phyloP scores from a whole-genome alignment of 106 monocot species.

The Dioscorea dumetorum region DNA sequence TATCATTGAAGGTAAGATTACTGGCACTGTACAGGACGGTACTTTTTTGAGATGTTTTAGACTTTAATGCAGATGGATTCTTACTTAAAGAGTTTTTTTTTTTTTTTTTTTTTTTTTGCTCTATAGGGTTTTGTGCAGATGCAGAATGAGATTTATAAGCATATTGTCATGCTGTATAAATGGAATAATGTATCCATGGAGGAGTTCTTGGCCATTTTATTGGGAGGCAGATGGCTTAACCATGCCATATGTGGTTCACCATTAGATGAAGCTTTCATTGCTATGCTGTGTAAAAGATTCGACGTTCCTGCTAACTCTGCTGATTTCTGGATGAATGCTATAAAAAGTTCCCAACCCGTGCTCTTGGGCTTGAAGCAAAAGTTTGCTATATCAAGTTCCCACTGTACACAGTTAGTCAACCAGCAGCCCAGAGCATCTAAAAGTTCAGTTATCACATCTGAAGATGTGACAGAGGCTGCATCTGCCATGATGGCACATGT shows the following conservation, averaged over 20 bases:
- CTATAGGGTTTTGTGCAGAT: conserved; percentile 18
- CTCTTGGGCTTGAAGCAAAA: conserved; percentile 20
- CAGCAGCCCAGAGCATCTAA: neutral
- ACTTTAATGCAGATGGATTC: neutral
- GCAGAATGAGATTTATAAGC: conserved; percentile 13
- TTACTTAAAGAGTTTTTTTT: neutral
- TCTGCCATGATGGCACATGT: conserved; percentile 14
- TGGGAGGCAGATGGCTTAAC: conserved; percentile 23
- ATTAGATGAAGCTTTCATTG: conserved; percentile 11
- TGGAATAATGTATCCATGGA: conserved; percentile 15
- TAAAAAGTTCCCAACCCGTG: conserved; percentile 4
- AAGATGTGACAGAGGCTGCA: conserved; percentile 16
- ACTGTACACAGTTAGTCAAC: neutral
- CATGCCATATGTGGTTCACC: conserved; percentile 21
- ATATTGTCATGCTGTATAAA: conserved; percentile 9
- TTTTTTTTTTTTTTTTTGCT: neutral
- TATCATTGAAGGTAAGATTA: neutral
- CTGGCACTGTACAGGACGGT: neutral
- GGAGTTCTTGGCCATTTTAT: conserved; percentile 18
- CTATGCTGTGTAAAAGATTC: conserved; percentile 3
- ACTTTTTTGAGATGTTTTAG: too few species aligned
- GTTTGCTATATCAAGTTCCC: conserved; percentile 11
- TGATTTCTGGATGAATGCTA: conserved; percentile 16
- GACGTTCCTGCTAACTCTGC: conserved; percentile 11
- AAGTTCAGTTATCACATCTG: conserved; percentile 7